Conservation (phyloP, 495 filamentous ascomycete genomes). For the Neurospora sp. region DNA sequence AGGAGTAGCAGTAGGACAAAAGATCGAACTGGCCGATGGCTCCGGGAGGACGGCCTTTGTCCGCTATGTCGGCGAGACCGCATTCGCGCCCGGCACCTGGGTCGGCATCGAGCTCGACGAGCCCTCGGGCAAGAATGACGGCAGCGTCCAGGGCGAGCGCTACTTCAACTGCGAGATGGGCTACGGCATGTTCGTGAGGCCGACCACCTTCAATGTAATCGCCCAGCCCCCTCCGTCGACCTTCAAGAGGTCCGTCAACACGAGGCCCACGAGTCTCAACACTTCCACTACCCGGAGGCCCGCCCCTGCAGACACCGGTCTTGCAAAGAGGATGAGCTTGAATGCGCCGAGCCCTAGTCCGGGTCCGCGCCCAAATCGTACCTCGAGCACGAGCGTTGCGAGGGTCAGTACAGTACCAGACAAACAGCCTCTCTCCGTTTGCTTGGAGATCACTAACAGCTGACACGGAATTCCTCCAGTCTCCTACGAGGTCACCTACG, state of each 20-base stretch:
- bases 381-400: conserved; percentile 41
- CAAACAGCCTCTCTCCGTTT: neutral
- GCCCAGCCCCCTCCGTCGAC: conserved; percentile 39
- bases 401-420: conserved; percentile 38
- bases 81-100: conserved; percentile 78
- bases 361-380: conserved; percentile 34
- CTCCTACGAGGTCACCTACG: conserved; percentile 70
- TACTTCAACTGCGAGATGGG: conserved; percentile 81
- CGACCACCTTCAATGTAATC: conserved; percentile 49
- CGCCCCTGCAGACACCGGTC: conserved; percentile 35
- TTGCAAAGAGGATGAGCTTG: conserved; percentile 54
- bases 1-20: conserved; percentile 32
- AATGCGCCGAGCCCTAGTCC: conserved; percentile 60
- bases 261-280: conserved; percentile 30
- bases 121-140: conserved; percentile 87
- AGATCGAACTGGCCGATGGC: conserved; percentile 63
- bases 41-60: conserved; percentile 53
- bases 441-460: neutral
- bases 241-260: conserved; percentile 19
- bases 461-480: conserved; percentile 31
- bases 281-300: conserved; percentile 20
- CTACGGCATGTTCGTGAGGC: conserved; percentile 83
- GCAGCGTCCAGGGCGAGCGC: conserved; percentile 73
- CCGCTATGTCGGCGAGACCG: conserved; percentile 68
- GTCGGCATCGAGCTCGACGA: conserved; percentile 82